These are phyloP conservation scores for Canavalia gladiata DNA, from an alignment of 306 rosid species.

Conservation along the genomic window DNA sequence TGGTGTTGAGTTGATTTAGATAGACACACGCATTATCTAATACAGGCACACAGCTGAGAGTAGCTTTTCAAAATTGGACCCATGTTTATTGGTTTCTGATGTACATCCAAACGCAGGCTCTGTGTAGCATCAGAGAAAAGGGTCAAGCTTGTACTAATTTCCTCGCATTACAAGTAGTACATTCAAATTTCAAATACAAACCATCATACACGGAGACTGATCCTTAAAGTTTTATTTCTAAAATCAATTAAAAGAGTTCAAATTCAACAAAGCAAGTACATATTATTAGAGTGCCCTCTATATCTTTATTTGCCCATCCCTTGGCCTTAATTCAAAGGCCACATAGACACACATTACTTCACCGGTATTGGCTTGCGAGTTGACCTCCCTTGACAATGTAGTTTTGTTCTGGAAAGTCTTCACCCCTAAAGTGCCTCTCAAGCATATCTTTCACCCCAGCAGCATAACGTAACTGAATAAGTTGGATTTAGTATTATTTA, in stretches of 20 bases:
- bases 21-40: too few relatives aligned
- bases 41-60: too few relatives aligned
- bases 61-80: too few relatives aligned
- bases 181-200: slow-evolving; percentile 29
- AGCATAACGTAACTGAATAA: slow-evolving; percentile 80
- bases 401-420: slow-evolving; percentile 87
- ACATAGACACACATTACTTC: slow-evolving; percentile 35
- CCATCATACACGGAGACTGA: background rate
- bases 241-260: slow-evolving; percentile 10
- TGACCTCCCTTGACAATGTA: slow-evolving; percentile 95
- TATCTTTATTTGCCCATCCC: slow-evolving; percentile 33
- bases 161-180: background rate
- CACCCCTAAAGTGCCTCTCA: slow-evolving; percentile 88
- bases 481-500: background rate
- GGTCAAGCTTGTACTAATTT: background rate
- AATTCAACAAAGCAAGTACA: slow-evolving; percentile 21
- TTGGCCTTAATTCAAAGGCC: slow-evolving; percentile 24
- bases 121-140: too few relatives aligned
- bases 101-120: too few relatives aligned
- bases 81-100: too few relatives aligned
- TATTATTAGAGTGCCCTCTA: slow-evolving; percentile 19
- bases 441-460: slow-evolving; percentile 98
- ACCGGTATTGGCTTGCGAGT: slow-evolving; percentile 89
- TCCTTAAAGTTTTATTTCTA: slow-evolving; percentile 42
- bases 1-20: too few relatives aligned